phyloP scores from a whole-genome alignment of 2,329 filamentous ascomycete genomes.

The Rhinocladiella mackenziei region DNA sequence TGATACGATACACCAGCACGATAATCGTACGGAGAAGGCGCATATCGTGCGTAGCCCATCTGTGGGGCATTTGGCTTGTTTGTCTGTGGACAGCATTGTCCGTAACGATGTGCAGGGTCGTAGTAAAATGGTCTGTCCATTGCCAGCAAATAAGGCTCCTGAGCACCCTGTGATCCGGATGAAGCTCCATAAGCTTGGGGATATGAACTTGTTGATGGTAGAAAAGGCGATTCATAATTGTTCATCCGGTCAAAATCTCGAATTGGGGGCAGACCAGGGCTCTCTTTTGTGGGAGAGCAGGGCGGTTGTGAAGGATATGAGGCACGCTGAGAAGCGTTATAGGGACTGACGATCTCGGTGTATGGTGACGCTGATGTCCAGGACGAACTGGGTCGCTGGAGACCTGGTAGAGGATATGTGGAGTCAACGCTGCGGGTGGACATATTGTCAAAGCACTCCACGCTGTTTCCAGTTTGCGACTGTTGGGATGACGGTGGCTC shows the following conservation, averaged over 20 bases:
- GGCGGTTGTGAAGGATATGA: conserved; percentile 11
- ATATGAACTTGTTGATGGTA: conserved; percentile 11
- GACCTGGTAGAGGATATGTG: conserved; percentile 9
- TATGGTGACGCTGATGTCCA: conserved; percentile 18
- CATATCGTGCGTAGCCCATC: conserved; percentile 16
- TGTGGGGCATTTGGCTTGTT: conserved; percentile 10
- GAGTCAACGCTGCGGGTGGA: conserved; percentile 20
- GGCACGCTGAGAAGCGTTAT: conserved; percentile 10
- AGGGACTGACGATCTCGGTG: conserved; percentile 13
- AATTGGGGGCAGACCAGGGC: conserved; percentile 18
- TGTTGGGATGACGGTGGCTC: conserved; percentile 18
- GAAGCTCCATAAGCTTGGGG: conserved; percentile 5
- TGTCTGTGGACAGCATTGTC: conserved; percentile 16
- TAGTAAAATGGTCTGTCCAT: conserved; percentile 18
- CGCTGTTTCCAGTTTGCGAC: conserved; percentile 13
- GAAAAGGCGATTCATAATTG: conserved; percentile 10
- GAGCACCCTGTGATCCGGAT: background rate
- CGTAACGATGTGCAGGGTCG: conserved; percentile 18
- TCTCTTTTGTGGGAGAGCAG: conserved; percentile 7
- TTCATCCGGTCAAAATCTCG: conserved; percentile 15
- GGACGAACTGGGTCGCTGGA: conserved; percentile 19
- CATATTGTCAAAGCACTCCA: conserved; percentile 20
- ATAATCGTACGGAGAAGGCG: conserved; percentile 15
- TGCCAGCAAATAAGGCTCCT: conserved; percentile 10
- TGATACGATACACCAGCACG: conserved; percentile 9